Evolutionary conservation across 106 monocot species (phyloP).

Genomic region (Dactylorhiza incarnata): DNA sequence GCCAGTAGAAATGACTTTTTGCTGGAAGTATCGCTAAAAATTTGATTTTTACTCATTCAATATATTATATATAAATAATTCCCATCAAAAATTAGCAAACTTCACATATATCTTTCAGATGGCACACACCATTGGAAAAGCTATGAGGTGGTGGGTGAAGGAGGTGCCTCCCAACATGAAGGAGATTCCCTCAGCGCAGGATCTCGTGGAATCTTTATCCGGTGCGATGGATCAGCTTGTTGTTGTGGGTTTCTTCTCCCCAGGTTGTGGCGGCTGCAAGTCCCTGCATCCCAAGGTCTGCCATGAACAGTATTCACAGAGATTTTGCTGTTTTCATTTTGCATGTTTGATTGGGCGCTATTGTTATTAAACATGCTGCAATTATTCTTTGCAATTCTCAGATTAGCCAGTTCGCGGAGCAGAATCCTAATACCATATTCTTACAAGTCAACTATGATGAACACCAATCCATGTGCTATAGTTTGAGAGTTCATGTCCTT

Average conservation of each 20-base stretch:
- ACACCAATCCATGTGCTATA: conserved; percentile 90
- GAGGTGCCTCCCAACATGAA: conserved; percentile 77
- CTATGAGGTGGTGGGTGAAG: conserved; percentile 86
- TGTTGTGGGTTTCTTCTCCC: conserved; percentile 84
- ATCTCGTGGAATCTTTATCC: conserved; percentile 64
- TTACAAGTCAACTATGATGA: conserved; percentile 84
- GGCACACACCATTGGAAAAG: conserved; percentile 41
- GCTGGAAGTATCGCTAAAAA: too few species aligned
- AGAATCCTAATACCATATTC: conserved; percentile 71
- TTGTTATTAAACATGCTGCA: neutral
- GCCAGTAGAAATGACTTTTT: too few species aligned
- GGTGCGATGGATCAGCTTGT: conserved; percentile 64
- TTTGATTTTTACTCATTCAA: too few species aligned
- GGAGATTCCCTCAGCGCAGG: conserved; percentile 67
- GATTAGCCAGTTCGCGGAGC: conserved; percentile 88
- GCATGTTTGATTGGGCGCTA: neutral
- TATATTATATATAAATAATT: too few species aligned
- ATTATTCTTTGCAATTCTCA: conserved; percentile 7
- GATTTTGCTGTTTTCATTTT: neutral
- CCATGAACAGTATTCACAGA: too few species aligned
- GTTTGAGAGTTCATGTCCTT: conserved; percentile 87
- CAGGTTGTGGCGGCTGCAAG: conserved; percentile 88
- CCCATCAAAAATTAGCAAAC: too few species aligned
- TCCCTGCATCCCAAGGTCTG: conserved; percentile 81
- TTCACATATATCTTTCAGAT: too few species aligned